A percentile compares a stretch with the other conserved stretches of the same genome.
Conservation (phyloP, 371 early-diverging fungal genomes). For the Mycotypha africana region DNA sequence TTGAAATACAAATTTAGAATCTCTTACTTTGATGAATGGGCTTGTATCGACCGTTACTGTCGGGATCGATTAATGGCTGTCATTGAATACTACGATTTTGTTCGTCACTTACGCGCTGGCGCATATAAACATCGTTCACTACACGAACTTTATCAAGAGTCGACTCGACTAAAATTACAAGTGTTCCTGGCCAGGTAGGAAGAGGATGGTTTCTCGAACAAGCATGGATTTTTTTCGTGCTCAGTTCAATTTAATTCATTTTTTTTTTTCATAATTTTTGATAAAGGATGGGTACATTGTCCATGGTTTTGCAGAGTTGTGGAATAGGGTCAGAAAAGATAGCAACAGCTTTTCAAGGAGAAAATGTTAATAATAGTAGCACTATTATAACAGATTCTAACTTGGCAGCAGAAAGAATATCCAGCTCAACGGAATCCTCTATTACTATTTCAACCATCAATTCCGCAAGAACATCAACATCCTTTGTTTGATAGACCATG, state of each 20-base stretch:
- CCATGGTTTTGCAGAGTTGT: constrained; percentile 17
- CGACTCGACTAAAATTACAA: constrained; percentile 55
- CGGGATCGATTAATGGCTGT: constrained; percentile 73
- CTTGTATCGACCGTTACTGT: constrained; percentile 70
- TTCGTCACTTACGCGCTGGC: constrained; percentile 68
- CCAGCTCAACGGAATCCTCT: constrained; percentile 24
- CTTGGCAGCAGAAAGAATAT: constrained; percentile 10
- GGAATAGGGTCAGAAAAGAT: constrained; percentile 16
- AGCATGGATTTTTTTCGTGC: no score
- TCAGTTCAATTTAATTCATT: not conserved
- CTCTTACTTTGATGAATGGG: constrained; percentile 68
- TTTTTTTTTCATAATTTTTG: not conserved
- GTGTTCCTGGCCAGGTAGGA: constrained; percentile 50
- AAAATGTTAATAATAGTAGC: constrained; percentile 6
- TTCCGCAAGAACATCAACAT: constrained; percentile 5
- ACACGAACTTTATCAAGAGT: constrained; percentile 64
- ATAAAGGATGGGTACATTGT: constrained; percentile 31
- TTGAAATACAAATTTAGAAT: constrained; percentile 68
- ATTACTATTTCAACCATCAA: constrained; percentile 14
- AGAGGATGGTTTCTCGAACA: no score
- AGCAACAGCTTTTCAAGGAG: constrained; percentile 20
- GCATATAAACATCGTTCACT: constrained; percentile 59
- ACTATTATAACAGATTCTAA: constrained; percentile 5
- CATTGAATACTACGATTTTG: constrained; percentile 75
- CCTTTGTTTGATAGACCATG: not conserved